Evolutionary conservation across 352 stramenopile species (phyloP), one percentile per base, ranked within the genome.

Genomic region (Stephanocyclus meneghinianus): DNA sequence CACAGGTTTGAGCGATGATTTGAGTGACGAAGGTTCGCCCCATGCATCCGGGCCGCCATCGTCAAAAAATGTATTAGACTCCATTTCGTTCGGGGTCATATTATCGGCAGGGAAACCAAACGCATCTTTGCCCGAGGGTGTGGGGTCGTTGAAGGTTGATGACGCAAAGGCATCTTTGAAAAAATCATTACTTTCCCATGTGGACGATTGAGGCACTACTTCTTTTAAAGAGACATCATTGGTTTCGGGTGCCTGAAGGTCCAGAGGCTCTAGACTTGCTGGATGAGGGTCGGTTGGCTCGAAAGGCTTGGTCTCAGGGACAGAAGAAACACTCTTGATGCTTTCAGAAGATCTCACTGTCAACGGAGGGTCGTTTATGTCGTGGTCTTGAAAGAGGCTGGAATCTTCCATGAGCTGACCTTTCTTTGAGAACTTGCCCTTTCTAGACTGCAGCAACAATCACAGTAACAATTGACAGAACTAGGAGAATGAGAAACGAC

Each of bases 151-250:
- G 47, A 80, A 81, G 26, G 66, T 68, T 18, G 60, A 77, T 35
- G 61, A 68, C 0, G 40, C 26, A 44, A 84, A 84, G 9, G 76
- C 47, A 64, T 84, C 67, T 37, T 83, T 70, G 40, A 85, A 85
- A 42, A 85, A 85, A 32, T 78, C 61, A 26, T 66, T 53, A 30
- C 60, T 44, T 32, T 50, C 73, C 45, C 61, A 78, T 62, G 61
- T 60, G 3, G 29, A 16, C 30, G 35, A 60, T 64, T 44, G 48
- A 30, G 56, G 51, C 13, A 55, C 2, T 26, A n/a, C 37, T 48
- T 57, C 44, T 42, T 56, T 53, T 2, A 15, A 1, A 32, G 57
- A 40, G 11, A 45, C 55, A 15, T 40, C 10, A 40, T 21, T 29
- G 15, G 37, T 29, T 30, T 21, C n/a, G 13, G 15, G 11, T 32